Conservation (phyloP, 2,329 filamentous ascomycete species). For the Fusarium chaquense region DNA sequence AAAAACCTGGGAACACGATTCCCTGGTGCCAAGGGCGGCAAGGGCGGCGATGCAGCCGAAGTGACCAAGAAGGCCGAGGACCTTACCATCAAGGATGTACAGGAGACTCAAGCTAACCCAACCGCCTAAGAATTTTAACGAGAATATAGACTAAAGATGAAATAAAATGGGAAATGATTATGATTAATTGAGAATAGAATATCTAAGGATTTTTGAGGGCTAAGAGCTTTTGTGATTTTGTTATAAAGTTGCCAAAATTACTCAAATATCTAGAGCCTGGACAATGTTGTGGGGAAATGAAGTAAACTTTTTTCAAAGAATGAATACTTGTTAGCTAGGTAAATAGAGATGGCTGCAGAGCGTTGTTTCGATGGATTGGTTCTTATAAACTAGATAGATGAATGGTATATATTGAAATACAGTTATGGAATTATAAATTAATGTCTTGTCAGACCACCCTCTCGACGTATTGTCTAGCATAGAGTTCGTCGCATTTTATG, state of each 20-base stretch:
- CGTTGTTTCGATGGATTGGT: neutral
- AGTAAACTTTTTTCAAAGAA: neutral
- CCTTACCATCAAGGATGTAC: slow-evolving; percentile 28
- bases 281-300: neutral
- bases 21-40: slow-evolving; percentile 57
- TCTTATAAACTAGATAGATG: neutral
- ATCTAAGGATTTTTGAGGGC: neutral
- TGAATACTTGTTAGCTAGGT: neutral
- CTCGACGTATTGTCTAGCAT: neutral
- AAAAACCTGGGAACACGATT: slow-evolving; percentile 80
- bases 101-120: slow-evolving; percentile 21
- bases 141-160: neutral
- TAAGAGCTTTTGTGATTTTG: neutral
- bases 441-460: neutral
- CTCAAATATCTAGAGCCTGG: neutral
- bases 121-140: slow-evolving; percentile 17
- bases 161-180: slow-evolving; percentile 7
- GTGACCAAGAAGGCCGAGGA: slow-evolving; percentile 34
- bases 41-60: slow-evolving; percentile 9
- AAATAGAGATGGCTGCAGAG: neutral
- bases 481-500: neutral
- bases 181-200: neutral
- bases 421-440: slow-evolving; percentile 29
- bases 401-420: slow-evolving; percentile 1
- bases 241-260: neutral